Evolutionary conservation across 2,329 filamentous ascomycete genomes (phyloP).

Genomic region (Diaporthe citri): DNA sequence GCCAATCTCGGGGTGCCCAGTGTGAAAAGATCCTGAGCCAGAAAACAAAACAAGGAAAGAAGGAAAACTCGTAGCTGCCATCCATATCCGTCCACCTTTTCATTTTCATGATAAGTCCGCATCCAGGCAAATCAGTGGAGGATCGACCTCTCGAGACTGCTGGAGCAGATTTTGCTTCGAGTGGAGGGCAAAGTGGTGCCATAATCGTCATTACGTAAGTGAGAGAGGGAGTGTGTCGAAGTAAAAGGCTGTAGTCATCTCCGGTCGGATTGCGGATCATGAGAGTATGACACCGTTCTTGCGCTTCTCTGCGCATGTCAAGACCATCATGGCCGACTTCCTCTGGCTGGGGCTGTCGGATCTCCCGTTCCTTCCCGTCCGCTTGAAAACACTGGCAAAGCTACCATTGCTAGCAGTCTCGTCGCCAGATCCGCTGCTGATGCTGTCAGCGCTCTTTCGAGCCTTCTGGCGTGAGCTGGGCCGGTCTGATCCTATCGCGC

Average conservation of each 20-base stretch:
- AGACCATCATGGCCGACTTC: slow-evolving; percentile 87
- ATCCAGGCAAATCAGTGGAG: slow-evolving; percentile 43
- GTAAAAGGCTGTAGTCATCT: background rate
- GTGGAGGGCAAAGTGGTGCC: slow-evolving; percentile 28
- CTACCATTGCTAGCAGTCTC: slow-evolving; percentile 67
- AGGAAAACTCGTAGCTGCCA: slow-evolving; percentile 40
- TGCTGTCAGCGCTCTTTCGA: slow-evolving; percentile 73
- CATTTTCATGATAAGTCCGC: slow-evolving; percentile 44
- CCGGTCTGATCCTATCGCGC: slow-evolving; percentile 89
- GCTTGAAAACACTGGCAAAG: slow-evolving; percentile 76
- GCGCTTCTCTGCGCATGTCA: slow-evolving; percentile 91
- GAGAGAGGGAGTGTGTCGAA: slow-evolving; percentile 20
- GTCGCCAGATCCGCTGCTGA: slow-evolving; percentile 69
- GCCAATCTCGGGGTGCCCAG: slow-evolving; percentile 16
- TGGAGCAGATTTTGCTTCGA: slow-evolving; percentile 26
- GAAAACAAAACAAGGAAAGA: slow-evolving; percentile 47
- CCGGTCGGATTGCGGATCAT: background rate
- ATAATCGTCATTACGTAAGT: slow-evolving; percentile 40
- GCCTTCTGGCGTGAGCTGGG: slow-evolving; percentile 78
- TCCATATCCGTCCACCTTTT: slow-evolving; percentile 36
- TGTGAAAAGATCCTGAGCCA: slow-evolving; percentile 9
- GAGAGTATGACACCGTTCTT: slow-evolving; percentile 67
- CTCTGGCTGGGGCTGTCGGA: slow-evolving; percentile 71
- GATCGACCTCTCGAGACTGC: slow-evolving; percentile 40
- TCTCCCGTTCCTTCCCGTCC: slow-evolving; percentile 66